Percentiles rank a stretch among this genome's conserved stretches.
phyloP scores from a whole-genome alignment of 345 rosid genomes.

The Citrus glauca region DNA sequence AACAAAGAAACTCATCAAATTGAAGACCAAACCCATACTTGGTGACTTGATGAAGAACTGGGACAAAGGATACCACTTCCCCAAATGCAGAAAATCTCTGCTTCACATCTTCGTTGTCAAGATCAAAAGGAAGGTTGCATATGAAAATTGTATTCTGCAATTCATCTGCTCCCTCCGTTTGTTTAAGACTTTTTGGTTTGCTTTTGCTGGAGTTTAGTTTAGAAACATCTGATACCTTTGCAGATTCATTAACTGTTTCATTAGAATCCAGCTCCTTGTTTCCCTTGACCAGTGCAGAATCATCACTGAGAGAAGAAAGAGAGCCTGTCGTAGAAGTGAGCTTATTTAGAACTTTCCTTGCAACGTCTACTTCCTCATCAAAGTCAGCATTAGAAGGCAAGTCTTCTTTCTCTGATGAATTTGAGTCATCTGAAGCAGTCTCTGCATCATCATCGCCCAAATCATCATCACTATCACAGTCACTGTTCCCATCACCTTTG shows the following conservation, averaged over 20 bases:
- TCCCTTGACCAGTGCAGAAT: conserved; percentile 16
- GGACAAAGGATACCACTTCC: conserved; percentile 62
- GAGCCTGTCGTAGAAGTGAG: conserved; percentile 43
- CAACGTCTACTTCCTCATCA: conserved; percentile 74
- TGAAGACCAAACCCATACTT: conserved; percentile 42
- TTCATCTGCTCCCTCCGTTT: conserved; percentile 48
- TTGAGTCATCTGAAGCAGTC: conserved; percentile 25
- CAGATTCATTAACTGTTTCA: conserved; percentile 23
- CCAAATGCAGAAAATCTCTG: conserved; percentile 76
- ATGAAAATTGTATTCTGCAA: conserved; percentile 71
- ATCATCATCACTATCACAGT: conserved; percentile 51
- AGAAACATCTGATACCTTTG: conserved; percentile 21
- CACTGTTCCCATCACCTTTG: conserved; percentile 45
- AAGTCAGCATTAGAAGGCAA: conserved; percentile 41
- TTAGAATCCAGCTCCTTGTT: conserved; percentile 27
- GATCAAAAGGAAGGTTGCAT: conserved; percentile 83
- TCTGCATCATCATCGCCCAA: conserved; percentile 38
- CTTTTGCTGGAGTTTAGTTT: conserved; percentile 38
- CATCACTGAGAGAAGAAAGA: conserved; percentile 32
- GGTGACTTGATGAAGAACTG: conserved; percentile 83
- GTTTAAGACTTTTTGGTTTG: conserved; percentile 29
- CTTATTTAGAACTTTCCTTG: conserved; percentile 69
- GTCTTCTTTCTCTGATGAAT: conserved; percentile 34
- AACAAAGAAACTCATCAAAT: conserved; percentile 1
- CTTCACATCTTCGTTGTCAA: conserved; percentile 62